Evolutionary conservation across 1,284 basidiomycete genomes (phyloP).

Genomic region (Pyrrhoderma lamaoense): DNA sequence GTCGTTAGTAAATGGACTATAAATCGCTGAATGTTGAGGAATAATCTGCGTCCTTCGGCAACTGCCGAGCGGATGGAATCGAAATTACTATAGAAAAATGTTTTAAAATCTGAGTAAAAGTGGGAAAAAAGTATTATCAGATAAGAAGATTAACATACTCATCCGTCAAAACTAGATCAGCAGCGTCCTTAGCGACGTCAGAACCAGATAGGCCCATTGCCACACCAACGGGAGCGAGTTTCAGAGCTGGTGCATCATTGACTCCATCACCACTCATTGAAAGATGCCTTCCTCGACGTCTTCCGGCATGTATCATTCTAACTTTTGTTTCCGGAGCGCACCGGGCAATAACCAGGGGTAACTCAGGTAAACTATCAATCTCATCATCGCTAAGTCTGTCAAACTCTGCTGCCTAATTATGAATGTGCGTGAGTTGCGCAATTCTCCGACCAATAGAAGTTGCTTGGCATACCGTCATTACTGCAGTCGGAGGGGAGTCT

Average conservation of each 20-base stretch:
- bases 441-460: too few relatives aligned
- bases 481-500: constrained; percentile 18
- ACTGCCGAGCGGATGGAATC: too few relatives aligned
- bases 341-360: constrained; percentile 64
- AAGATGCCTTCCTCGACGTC: constrained; percentile 43
- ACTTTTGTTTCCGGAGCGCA: constrained; percentile 72
- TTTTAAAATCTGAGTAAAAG: too few relatives aligned
- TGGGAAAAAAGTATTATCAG: too few relatives aligned
- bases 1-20: too few relatives aligned
- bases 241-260: constrained; percentile 61
- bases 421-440: constrained; percentile 32
- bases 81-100: too few relatives aligned
- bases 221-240: constrained; percentile 49
- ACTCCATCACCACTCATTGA: constrained; percentile 62
- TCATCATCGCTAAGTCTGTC: constrained; percentile 38
- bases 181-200: constrained; percentile 44
- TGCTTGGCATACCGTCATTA: constrained; percentile 3
- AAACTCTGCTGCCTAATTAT: constrained; percentile 44
- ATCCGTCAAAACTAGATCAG: constrained; percentile 42
- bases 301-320: constrained; percentile 57
- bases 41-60: too few relatives aligned
- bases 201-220: constrained; percentile 43
- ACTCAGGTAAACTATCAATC: constrained; percentile 43
- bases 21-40: too few relatives aligned
- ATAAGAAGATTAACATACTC: constrained; percentile 22